Conservation (phyloP, 1,284 basidiomycete genomes). For the Melampsora medusae region DNA sequence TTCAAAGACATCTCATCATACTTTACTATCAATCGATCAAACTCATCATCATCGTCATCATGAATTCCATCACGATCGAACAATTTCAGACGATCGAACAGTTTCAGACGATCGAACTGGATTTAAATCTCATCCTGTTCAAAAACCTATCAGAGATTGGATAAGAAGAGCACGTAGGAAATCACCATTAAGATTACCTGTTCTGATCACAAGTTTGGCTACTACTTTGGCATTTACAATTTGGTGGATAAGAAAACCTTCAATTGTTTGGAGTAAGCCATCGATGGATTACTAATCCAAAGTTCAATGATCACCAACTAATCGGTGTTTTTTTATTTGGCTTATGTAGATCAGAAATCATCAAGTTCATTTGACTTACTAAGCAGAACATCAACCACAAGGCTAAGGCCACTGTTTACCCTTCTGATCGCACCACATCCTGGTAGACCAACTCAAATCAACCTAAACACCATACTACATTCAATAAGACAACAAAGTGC, state of each 20-base stretch:
- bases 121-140: background rate
- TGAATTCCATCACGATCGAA: no score
- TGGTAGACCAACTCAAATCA: background rate
- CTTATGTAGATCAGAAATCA: background rate
- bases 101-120: no score
- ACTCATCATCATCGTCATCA: no score
- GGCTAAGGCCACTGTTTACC: background rate
- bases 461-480: background rate
- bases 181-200: background rate
- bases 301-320: background rate
- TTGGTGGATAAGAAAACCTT: background rate
- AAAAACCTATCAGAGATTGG: constrained; percentile 5
- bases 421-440: background rate
- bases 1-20: no score
- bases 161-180: background rate
- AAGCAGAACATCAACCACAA: no score
- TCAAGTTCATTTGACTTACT: no score
- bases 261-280: background rate
- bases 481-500: background rate
- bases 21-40: no score
- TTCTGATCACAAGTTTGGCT: background rate
- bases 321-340: background rate
- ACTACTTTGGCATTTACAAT: background rate
- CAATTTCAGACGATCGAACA: no score
- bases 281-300: background rate